A percentile compares a stretch with the other conserved stretches of the same genome.
Conservation (phyloP, 2,329 filamentous ascomycete genomes). For the Epichloe hybrida region DNA sequence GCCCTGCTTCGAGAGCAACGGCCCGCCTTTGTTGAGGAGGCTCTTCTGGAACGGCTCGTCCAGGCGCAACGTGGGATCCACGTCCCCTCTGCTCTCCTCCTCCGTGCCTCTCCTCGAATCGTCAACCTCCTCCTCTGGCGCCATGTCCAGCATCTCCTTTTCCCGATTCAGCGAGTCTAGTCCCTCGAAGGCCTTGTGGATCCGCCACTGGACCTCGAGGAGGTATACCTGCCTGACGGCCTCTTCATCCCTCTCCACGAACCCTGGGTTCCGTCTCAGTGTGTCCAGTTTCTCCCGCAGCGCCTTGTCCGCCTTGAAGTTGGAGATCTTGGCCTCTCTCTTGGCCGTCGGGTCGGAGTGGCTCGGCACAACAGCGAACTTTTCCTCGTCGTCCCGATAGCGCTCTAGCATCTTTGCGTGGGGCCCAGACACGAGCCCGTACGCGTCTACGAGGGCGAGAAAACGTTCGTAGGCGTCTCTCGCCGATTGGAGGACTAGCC, state of each 20-base stretch:
- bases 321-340: conserved; percentile 72
- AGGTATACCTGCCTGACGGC: conserved; percentile 67
- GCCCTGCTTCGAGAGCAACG: conserved; percentile 63
- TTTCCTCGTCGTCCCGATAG: conserved; percentile 58
- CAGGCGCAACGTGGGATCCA: conserved; percentile 52
- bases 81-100: conserved; percentile 10
- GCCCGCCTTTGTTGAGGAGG: conserved; percentile 40
- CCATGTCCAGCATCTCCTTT: conserved; percentile 64
- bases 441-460: conserved; percentile 62
- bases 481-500: conserved; percentile 46
- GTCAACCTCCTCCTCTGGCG: conserved; percentile 40
- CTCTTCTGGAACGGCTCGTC: conserved; percentile 47
- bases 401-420: conserved; percentile 58
- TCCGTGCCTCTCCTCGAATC: conserved; percentile 22
- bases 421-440: conserved; percentile 52
- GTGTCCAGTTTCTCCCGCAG: conserved; percentile 68
- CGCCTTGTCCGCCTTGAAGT: conserved; percentile 75
- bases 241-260: conserved; percentile 64
- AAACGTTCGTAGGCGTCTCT: conserved; percentile 66
- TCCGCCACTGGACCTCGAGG: conserved; percentile 57
- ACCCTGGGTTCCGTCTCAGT: conserved; percentile 29
- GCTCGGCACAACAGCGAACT: conserved; percentile 58
- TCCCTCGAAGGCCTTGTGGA: conserved; percentile 70
- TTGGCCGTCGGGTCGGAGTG: conserved; percentile 46
- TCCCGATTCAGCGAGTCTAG: conserved; percentile 84